Conservation (phyloP, 768 basidiomycete genomes). For the Termitomyces sp. region DNA sequence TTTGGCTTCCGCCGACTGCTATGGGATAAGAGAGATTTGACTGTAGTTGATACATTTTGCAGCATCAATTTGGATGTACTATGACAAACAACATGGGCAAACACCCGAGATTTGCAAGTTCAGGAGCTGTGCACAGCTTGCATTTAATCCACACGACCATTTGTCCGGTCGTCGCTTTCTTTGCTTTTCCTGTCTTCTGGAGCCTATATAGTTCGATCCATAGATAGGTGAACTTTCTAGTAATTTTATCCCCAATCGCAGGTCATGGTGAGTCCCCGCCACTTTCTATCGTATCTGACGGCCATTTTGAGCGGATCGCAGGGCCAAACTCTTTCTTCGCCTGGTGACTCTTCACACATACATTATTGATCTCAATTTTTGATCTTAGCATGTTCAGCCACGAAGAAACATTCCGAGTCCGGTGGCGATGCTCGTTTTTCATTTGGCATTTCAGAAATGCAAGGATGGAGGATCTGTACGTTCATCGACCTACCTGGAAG, state of each 20-base stretch:
- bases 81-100: slow-evolving; percentile 21
- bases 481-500: slow-evolving; percentile 19
- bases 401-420: slow-evolving; percentile 71
- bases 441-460: slow-evolving; percentile 93
- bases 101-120: slow-evolving; percentile 18
- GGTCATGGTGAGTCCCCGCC: slow-evolving; percentile 24
- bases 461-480: slow-evolving; percentile 98
- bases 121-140: slow-evolving; percentile 21
- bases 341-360: slow-evolving; percentile 43
- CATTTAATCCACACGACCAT: slow-evolving; percentile 32
- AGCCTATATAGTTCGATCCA: slow-evolving; percentile 7
- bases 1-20: no score
- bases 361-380: slow-evolving; percentile 6
- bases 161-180: slow-evolving; percentile 8
- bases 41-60: no score
- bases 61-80: no score
- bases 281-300: slow-evolving; percentile 2
- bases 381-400: slow-evolving; percentile 42
- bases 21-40: no score
- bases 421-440: slow-evolving; percentile 66
- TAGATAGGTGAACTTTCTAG: slow-evolving; percentile 6
- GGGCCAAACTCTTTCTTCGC: slow-evolving; percentile 86
- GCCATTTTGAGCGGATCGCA: slow-evolving; percentile 24
- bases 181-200: slow-evolving; percentile 19
- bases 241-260: slow-evolving; percentile 7